Conservation (phyloP, 768 basidiomycete species). For the Podaxis pistillaris region DNA sequence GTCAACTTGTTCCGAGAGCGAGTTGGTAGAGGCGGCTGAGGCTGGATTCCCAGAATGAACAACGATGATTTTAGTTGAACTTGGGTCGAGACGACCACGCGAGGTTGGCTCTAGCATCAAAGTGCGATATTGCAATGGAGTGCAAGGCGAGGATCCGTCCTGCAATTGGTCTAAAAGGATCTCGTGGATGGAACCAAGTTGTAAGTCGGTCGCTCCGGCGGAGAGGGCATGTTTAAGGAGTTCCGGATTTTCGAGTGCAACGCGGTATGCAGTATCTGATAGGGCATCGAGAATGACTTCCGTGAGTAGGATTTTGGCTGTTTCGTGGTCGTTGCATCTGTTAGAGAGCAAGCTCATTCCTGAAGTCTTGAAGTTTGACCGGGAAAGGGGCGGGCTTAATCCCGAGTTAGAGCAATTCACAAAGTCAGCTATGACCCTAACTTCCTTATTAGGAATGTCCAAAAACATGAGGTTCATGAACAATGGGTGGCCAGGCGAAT, state of each 20-base stretch:
- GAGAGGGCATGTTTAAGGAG: conserved; percentile 52
- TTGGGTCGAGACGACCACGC: conserved; percentile 60
- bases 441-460: too few species aligned
- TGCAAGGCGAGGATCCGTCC: conserved; percentile 14
- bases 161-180: conserved; percentile 19
- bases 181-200: conserved; percentile 2
- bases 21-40: conserved; percentile 14
- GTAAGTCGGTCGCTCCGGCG: conserved; percentile 33
- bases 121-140: conserved; percentile 38
- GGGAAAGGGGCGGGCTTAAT: background rate
- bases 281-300: conserved; percentile 53
- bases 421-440: too few species aligned
- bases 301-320: conserved; percentile 27
- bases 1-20: conserved; percentile 21
- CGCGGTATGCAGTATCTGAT: conserved; percentile 46
- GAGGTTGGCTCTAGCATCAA: conserved; percentile 66
- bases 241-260: conserved; percentile 32
- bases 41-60: conserved; percentile 28
- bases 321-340: background rate
- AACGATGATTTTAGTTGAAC: conserved; percentile 54
- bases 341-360: conserved; percentile 7
- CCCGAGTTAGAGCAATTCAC: too few species aligned
- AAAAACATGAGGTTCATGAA: too few species aligned
- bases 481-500: background rate
- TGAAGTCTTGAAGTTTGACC: background rate